Base-by-base conservation (phyloP, 2,329 filamentous ascomycete species). In the Alternaria tenuissima region DNA sequence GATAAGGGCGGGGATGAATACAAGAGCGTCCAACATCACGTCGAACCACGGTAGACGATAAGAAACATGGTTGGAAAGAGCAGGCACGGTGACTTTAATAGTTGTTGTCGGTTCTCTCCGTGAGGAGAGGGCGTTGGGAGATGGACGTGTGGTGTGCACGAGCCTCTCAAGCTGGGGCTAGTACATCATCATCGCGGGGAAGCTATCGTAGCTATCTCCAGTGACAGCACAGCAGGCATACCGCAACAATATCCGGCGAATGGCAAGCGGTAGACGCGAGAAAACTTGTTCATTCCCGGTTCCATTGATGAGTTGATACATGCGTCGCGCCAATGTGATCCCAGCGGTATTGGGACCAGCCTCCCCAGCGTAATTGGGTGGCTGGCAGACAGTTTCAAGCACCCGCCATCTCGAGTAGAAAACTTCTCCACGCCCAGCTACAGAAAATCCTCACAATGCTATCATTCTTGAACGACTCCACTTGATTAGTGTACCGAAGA, bases 321-420 rank as follows among this genome's bases (percentile, higher is more conserved):
- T 52, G 62, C 65, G 71, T 66, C 70, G 67, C 70, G 69, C 66
- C 65, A 71, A 68, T 65, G 61, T 61, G 62, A 55, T 60, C 49
- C 30, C 52, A 59, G 57, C 58, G 61, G 66, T 71, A 65, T 66
- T 68, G 61, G 66, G 57, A 61, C 54, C 70, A 73, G 62, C 70
- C 71, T 67, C 69, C 67, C 69, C 70, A 72, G 68, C 73, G 71
- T 64, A 38, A 34, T 38, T 32, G 30, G 46, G 46, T 49, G 46
- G 46, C 34, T 49, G 46, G 46, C 69, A 67, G 54, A 42, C 44
- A 39, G 53, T 51, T 49, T 34, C 57, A 52, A 61, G 46, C 56
- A 55, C 71, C 70, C 70, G 68, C 69, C 71, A 66, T 71, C 65
- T 57, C 65, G 61, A 62, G 64, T 66, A 70, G 63, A 71, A 73